Percentiles rank a stretch among this genome's conserved stretches.
phyloP scores from a whole-genome alignment of 2,329 filamentous ascomycete genomes.

The Cordyceps militaris region DNA sequence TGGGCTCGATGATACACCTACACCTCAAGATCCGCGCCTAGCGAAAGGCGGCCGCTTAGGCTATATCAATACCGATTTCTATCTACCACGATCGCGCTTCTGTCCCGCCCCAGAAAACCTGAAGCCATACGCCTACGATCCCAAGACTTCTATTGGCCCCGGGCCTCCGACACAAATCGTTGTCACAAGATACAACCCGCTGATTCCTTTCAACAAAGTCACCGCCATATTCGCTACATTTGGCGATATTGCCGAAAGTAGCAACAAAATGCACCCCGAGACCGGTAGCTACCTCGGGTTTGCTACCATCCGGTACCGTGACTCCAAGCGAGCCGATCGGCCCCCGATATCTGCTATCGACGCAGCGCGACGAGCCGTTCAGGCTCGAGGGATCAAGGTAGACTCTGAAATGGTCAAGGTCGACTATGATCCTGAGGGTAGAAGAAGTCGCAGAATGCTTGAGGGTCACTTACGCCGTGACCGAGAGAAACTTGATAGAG shows the following conservation, averaged over 20 bases:
- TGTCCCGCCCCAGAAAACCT: constrained; percentile 71
- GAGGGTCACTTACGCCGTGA: constrained; percentile 65
- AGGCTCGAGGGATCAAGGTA: constrained; percentile 69
- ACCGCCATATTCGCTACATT: constrained; percentile 70
- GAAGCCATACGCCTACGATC: constrained; percentile 74
- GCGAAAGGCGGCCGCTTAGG: constrained; percentile 56
- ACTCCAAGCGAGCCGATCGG: constrained; percentile 45
- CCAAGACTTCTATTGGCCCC: constrained; percentile 76
- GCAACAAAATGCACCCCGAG: constrained; percentile 90
- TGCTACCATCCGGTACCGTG: constrained; percentile 83
- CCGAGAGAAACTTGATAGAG: constrained; percentile 49
- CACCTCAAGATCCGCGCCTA: constrained; percentile 75
- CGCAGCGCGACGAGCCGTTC: constrained; percentile 74
- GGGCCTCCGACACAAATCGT: constrained; percentile 87
- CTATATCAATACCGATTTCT: constrained; percentile 64
- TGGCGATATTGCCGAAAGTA: constrained; percentile 82
- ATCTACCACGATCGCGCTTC: constrained; percentile 62
- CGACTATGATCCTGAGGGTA: constrained; percentile 82
- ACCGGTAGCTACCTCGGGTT: constrained; percentile 93
- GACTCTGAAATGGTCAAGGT: constrained; percentile 72
- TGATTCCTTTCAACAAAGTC: constrained; percentile 73
- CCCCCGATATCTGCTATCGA: constrained; percentile 60
- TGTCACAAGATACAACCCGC: constrained; percentile 91
- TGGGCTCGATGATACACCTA: constrained; percentile 62
- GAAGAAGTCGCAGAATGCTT: constrained; percentile 71